Conservation (phyloP, 1,284 basidiomycete species). For the Dichomitus squalens region DNA sequence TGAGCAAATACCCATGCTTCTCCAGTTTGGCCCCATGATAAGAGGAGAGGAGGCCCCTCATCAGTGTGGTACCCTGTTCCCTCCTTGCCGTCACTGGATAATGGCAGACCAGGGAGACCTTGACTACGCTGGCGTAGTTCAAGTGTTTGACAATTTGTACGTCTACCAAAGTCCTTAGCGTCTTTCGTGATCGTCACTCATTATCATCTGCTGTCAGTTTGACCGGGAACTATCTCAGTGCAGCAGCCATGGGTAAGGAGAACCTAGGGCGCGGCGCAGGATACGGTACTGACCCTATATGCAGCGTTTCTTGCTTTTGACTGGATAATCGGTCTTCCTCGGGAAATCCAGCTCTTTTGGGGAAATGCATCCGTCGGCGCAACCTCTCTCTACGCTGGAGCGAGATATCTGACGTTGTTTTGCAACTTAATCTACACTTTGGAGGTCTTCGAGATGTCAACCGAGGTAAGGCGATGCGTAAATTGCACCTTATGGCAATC, state of each 20-base stretch:
- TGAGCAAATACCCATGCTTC: no score
- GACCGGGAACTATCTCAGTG: neutral
- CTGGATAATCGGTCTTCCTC: neutral
- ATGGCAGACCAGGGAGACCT: slow-evolving; percentile 25
- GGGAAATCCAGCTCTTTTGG: neutral
- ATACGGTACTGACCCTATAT: neutral
- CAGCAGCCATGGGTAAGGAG: neutral
- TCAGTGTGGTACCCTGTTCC: no score
- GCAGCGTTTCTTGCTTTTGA: neutral
- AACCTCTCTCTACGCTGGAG: neutral
- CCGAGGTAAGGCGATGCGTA: neutral
- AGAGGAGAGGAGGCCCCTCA: no score
- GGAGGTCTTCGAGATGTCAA: neutral
- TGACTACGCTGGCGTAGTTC: neutral
- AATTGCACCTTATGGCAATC: neutral
- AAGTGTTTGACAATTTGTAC: neutral
- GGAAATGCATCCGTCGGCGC: neutral
- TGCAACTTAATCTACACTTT: neutral
- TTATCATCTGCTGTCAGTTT: neutral
- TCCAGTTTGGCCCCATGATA: no score
- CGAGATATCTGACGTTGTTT: neutral
- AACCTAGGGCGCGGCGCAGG: neutral
- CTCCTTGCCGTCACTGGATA: no score
- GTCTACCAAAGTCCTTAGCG: no score
- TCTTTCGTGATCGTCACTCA: neutral